A percentile compares a stretch with the other conserved stretches of the same genome.
phyloP scores from a whole-genome alignment of 257 asterid species.

The Solanum dulcamara region DNA sequence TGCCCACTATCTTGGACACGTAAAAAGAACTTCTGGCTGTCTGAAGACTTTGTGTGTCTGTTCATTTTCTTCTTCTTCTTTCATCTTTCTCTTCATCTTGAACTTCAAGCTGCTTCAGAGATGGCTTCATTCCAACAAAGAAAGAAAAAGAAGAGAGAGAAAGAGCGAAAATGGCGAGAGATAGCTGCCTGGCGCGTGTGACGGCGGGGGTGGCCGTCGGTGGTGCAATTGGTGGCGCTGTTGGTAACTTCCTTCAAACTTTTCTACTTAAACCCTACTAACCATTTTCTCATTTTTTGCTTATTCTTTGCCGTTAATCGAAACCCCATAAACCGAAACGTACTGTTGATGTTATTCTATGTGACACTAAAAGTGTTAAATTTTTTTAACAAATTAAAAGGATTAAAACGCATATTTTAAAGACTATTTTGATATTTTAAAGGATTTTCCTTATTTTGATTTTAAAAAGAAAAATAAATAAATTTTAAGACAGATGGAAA shows the following conservation, averaged over 20 bases:
- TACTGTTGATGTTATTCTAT: neutral
- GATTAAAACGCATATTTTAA: neutral
- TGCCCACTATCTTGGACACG: too few species aligned
- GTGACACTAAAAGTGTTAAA: too few species aligned
- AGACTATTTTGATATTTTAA: too few species aligned
- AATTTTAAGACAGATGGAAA: neutral
- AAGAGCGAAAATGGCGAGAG: constrained; percentile 50
- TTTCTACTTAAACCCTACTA: neutral
- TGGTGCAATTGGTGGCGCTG: constrained; percentile 85
- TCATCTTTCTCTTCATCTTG: too few species aligned
- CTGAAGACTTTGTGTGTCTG: too few species aligned
- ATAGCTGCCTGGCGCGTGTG: constrained; percentile 56
- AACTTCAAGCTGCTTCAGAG: too few species aligned
- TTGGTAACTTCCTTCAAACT: constrained; percentile 23
- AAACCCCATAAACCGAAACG: too few species aligned
- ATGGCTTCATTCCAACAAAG: too few species aligned
- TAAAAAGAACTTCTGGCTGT: too few species aligned
- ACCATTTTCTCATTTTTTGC: neutral
- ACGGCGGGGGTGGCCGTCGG: constrained; percentile 68
- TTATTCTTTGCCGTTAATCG: neutral
- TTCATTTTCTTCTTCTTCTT: too few species aligned
- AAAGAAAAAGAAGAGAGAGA: constrained; percentile 1
- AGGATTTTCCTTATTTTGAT: neutral
- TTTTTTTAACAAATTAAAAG: neutral
- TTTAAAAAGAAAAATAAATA: neutral